Percentiles rank a stretch among this genome's conserved stretches.
Evolutionary conservation across 2,329 filamentous ascomycete genomes (phyloP).

Genomic region (Pyricularia sp.): DNA sequence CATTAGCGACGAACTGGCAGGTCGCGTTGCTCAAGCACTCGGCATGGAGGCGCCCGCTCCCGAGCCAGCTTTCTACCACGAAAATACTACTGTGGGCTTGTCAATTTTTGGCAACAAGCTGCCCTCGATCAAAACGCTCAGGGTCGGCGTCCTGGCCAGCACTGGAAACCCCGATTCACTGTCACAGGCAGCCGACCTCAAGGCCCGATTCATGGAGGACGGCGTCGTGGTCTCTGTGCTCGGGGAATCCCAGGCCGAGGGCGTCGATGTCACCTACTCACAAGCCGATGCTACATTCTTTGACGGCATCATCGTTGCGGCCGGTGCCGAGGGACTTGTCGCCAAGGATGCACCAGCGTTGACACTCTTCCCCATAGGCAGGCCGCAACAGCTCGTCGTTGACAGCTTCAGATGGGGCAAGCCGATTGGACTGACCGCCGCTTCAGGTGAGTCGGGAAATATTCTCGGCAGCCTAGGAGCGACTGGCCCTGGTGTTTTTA

Average conservation of each 20-base stretch:
- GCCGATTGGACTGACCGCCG: conserved; percentile 52
- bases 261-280: conserved; percentile 56
- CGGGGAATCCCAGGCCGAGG: conserved; percentile 43
- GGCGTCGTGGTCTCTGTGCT: conserved; percentile 52
- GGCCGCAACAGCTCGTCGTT: conserved; percentile 53
- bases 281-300: conserved; percentile 52
- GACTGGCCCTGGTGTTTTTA: conserved; percentile 31
- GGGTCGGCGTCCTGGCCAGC: conserved; percentile 51
- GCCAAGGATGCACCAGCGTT: conserved; percentile 25
- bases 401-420: conserved; percentile 62
- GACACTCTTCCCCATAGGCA: conserved; percentile 52
- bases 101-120: conserved; percentile 50
- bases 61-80: conserved; percentile 57
- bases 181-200: conserved; percentile 38
- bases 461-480: conserved; percentile 32
- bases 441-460: conserved; percentile 24
- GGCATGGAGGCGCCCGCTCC: conserved; percentile 47
- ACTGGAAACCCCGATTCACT: conserved; percentile 32
- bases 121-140: conserved; percentile 51
- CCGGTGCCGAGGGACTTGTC: conserved; percentile 46
- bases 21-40: conserved; percentile 53
- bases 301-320: conserved; percentile 52
- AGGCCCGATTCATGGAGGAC: conserved; percentile 32
- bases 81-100: conserved; percentile 54
- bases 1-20: conserved; percentile 57